Conservation (phyloP, 1,284 basidiomycete species). For the Uromyces viciae-fabae region DNA sequence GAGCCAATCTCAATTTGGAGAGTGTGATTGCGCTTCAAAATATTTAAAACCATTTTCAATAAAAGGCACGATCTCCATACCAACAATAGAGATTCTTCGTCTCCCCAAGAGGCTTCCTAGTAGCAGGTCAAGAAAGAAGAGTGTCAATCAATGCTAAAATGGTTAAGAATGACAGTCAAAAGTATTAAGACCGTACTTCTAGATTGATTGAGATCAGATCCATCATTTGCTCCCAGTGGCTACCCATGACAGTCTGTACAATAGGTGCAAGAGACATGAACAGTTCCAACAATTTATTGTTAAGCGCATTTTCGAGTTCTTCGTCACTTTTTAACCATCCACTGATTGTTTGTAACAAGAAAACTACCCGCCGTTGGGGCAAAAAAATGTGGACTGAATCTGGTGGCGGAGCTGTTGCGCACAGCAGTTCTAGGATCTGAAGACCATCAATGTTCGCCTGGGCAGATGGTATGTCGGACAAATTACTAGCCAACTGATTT, state of each 20-base stretch:
- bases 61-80: constrained; percentile 37
- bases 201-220: constrained; percentile 83
- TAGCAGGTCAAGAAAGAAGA: neutral
- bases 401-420: constrained; percentile 69
- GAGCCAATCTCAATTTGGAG: constrained; percentile 62
- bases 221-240: constrained; percentile 88
- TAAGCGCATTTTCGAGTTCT: constrained; percentile 65
- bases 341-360: constrained; percentile 79
- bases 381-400: constrained; percentile 80
- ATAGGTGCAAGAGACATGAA: constrained; percentile 78
- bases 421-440: constrained; percentile 67
- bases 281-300: constrained; percentile 70
- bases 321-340: constrained; percentile 75
- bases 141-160: neutral
- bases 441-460: constrained; percentile 70
- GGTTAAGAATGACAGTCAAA: neutral
- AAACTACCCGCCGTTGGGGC: constrained; percentile 78
- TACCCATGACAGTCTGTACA: constrained; percentile 77
- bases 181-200: constrained; percentile 62
- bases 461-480: constrained; percentile 66
- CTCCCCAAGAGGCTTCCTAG: constrained; percentile 41
- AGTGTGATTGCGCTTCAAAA: constrained; percentile 31
- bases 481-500: constrained; percentile 78
- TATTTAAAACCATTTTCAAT: constrained; percentile 34
- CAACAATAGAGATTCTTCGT: constrained; percentile 31